These are phyloP conservation scores for Geoglossum cookeanum DNA, from an alignment of 2,329 filamentous ascomycete species.

Conservation along the genomic window DNA sequence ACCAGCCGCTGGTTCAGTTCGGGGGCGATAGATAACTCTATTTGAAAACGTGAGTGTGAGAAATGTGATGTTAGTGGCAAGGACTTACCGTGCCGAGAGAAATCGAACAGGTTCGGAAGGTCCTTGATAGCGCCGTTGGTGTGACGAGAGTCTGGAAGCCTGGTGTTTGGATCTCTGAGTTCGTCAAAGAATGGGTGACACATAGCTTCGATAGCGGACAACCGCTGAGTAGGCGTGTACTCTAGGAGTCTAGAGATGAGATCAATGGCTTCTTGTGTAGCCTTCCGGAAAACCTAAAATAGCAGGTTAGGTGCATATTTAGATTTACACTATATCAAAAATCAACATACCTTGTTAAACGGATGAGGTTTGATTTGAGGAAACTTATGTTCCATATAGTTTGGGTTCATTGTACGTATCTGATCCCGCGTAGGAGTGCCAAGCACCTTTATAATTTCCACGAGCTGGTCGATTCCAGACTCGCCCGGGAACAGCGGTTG, in stretches of 20 bases:
- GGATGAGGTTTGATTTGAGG: conserved; percentile 99
- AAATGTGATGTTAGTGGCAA: background rate
- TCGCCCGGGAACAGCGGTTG: conserved; percentile 96
- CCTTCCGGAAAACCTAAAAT: conserved; percentile 75
- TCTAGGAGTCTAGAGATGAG: conserved; percentile 85
- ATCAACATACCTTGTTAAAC: conserved; percentile 59
- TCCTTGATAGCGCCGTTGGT: conserved; percentile 62
- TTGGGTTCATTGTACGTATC: conserved; percentile 99
- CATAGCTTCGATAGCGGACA: conserved; percentile 90
- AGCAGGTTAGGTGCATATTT: conserved; percentile 6
- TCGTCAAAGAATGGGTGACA: conserved; percentile 98
- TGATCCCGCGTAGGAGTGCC: conserved; percentile 94
- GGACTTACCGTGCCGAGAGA: conserved; percentile 71
- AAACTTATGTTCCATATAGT: conserved; percentile 99
- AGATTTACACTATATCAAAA: background rate
- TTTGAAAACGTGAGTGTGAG: background rate
- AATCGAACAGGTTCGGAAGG: conserved; percentile 77
- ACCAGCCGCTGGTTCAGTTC: conserved; percentile 76
- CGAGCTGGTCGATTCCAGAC: conserved; percentile 93
- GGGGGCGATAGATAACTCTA: conserved; percentile 92
- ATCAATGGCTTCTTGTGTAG: conserved; percentile 80
- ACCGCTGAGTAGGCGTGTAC: conserved; percentile 90
- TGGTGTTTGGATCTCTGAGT: conserved; percentile 75
- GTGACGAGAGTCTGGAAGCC: conserved; percentile 85
- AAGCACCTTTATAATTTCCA: conserved; percentile 98